Base-by-base conservation (phyloP, 176 grass and related monocot species). In the Carex cristatella region DNA sequence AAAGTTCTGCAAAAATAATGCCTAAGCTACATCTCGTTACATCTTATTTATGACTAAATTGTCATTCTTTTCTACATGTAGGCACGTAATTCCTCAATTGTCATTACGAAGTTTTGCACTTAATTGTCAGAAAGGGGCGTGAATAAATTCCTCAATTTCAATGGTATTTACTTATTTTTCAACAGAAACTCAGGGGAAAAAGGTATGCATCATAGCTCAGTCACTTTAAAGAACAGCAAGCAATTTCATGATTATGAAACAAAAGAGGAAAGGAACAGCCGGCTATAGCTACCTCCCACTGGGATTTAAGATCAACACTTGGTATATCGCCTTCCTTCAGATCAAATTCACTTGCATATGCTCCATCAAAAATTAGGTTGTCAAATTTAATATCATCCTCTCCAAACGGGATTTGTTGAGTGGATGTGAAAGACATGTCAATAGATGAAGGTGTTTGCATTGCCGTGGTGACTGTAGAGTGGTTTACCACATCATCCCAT, bases 211-310 rank as follows among this genome's bases (percentile, higher is more conserved):
- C 11, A 79, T 32, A 79, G 74, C 0, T 58, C 14, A 57, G 58
- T 28, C 28, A 58, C 14, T 56, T 58, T 33, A 10, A 79, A 35
- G 35, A 57, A 79, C 5, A 58, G 30, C 49, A 79, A 79, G 53
- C 14, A 40, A 79, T 79, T 57, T 35, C 30, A 79, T 37, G 51
- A 57, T 56, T 55, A 56, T 0, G 12, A 58, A 55, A 54, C 15
- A 4, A 33, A 35, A 79, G 5, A 79, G 14, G 15, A 57, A 13
- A 28, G 3, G 15, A 37, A 58, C 8, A 13, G 27, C 12, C 14
- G 58, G 58, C 28, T 32, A 79, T 18, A 79, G 18, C 2, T 90
- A 97, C 94, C 94, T 94, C 85, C 86, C 86, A 94, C 40, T 89
- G 58, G 83, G 85, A 38, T 85, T 90, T 85, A 79, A 72, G 86